Conservation (phyloP, 2,329 filamentous ascomycete genomes). For the Venturiaceae sp. region DNA sequence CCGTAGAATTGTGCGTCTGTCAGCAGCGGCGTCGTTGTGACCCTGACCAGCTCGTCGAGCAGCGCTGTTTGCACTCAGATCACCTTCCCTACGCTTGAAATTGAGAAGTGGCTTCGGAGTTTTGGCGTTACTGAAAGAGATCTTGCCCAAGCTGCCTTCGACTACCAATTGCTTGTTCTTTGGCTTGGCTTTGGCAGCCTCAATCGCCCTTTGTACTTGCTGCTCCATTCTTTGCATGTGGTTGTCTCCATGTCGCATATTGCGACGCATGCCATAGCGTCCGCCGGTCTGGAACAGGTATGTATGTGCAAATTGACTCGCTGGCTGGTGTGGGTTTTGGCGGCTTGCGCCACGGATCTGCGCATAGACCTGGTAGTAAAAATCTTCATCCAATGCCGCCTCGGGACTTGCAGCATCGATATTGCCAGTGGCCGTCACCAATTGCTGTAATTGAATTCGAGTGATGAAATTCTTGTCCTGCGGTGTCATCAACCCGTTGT, state of each 20-base stretch:
- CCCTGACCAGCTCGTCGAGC: conserved; percentile 27
- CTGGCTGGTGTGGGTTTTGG: conserved; percentile 83
- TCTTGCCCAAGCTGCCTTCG: conserved; percentile 92
- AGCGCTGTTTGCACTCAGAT: conserved; percentile 45
- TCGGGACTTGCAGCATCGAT: conserved; percentile 72
- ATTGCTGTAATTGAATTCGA: conserved; percentile 90
- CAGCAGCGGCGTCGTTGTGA: conserved; percentile 27
- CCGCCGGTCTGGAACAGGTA: conserved; percentile 93
- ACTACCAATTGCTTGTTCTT: conserved; percentile 97
- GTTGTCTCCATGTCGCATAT: conserved; percentile 80
- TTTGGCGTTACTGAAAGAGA: conserved; percentile 98
- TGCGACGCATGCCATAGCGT: conserved; percentile 64
- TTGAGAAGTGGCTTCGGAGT: conserved; percentile 91
- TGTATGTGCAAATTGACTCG: conserved; percentile 95
- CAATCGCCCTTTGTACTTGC: conserved; percentile 92
- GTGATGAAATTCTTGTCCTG: conserved; percentile 99
- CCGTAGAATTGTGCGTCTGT: conserved; percentile 37
- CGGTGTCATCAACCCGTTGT: conserved; percentile 96
- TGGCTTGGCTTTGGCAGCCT: conserved; percentile 92
- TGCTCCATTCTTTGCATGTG: conserved; percentile 99
- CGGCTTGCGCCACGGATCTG: conserved; percentile 85
- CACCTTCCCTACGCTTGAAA: conserved; percentile 76
- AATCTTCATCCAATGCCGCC: conserved; percentile 78
- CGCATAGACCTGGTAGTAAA: conserved; percentile 96
- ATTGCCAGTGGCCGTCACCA: conserved; percentile 86